A percentile compares a stretch with the other conserved stretches of the same genome.
Evolutionary conservation across 441 rosid species (phyloP).

Genomic region (Pelargonium cotyledonis): DNA sequence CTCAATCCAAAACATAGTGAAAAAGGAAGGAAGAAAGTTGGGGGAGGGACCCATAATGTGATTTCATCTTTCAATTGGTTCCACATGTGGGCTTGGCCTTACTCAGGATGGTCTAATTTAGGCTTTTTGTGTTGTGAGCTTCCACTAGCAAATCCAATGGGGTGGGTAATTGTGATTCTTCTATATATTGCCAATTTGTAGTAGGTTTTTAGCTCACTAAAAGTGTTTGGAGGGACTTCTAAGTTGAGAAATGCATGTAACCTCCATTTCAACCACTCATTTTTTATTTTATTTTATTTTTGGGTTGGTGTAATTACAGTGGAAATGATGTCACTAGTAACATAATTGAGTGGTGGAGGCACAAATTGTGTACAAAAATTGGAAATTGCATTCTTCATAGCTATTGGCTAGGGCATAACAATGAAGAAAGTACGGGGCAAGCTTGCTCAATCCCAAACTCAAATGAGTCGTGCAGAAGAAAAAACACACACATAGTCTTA

Average conservation of each 20-base stretch:
- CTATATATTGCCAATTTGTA: constrained; percentile 2
- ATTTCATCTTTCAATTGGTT: constrained; percentile 1
- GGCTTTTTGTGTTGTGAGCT: constrained; percentile 7
- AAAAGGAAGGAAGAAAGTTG: not conserved
- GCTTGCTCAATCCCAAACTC: too few species aligned
- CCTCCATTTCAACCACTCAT: constrained; percentile 4
- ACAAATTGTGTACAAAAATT: not conserved
- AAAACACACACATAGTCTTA: too few species aligned
- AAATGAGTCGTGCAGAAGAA: too few species aligned
- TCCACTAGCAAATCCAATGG: not conserved
- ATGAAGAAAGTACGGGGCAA: not conserved
- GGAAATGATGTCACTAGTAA: not conserved
- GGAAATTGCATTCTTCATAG: not conserved
- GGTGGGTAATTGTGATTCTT: constrained; percentile 2
- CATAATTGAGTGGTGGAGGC: not conserved
- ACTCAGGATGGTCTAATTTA: constrained; percentile 6
- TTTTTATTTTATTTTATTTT: not conserved
- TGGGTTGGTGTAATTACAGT: not conserved
- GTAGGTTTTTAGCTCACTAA: constrained; percentile 8
- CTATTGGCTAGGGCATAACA: not conserved
- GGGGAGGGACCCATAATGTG: constrained; percentile 6
- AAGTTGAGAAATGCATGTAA: not conserved
- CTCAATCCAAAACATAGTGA: not conserved
- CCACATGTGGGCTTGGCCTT: constrained; percentile 7
- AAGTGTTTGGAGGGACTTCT: constrained; percentile 1